A percentile compares a stretch with the other conserved stretches of the same genome.
Evolutionary conservation across 179 eudicot species (phyloP).

Genomic region (Drosera spatulata): DNA sequence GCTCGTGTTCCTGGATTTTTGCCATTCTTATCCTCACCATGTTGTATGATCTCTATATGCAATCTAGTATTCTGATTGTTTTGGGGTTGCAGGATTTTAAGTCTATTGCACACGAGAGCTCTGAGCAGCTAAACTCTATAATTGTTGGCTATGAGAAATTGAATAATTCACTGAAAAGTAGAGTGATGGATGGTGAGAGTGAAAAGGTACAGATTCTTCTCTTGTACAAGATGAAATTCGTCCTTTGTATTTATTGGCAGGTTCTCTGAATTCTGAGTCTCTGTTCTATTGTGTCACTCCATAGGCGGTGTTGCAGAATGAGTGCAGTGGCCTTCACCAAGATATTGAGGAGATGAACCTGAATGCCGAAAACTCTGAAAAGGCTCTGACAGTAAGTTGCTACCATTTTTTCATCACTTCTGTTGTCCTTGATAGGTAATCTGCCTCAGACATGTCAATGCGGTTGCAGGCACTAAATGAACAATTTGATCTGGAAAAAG

Average conservation of each 20-base stretch:
- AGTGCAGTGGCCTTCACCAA: slow-evolving; percentile 36
- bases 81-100: slow-evolving; percentile 45
- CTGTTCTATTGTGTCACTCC: slow-evolving; percentile 11
- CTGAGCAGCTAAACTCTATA: slow-evolving; percentile 27
- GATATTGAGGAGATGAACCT: slow-evolving; percentile 28
- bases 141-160: slow-evolving; percentile 27
- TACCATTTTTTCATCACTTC: slow-evolving; percentile 6
- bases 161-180: slow-evolving; percentile 25
- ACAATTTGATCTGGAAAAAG: slow-evolving; percentile 43
- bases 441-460: slow-evolving; percentile 6
- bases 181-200: slow-evolving; percentile 43
- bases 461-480: slow-evolving; percentile 52
- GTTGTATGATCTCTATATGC: neutral
- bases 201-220: slow-evolving; percentile 55
- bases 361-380: slow-evolving; percentile 36
- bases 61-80: neutral
- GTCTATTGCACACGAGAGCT: slow-evolving; percentile 26
- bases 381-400: slow-evolving; percentile 38
- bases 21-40: too few relatives aligned
- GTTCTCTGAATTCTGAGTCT: slow-evolving; percentile 11
- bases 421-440: slow-evolving; percentile 5
- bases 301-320: slow-evolving; percentile 46
- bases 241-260: slow-evolving; percentile 3
- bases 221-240: neutral
- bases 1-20: too few relatives aligned